Conservation (phyloP, 192 early-diverging fungal genomes). For the Dissophora ornata region DNA sequence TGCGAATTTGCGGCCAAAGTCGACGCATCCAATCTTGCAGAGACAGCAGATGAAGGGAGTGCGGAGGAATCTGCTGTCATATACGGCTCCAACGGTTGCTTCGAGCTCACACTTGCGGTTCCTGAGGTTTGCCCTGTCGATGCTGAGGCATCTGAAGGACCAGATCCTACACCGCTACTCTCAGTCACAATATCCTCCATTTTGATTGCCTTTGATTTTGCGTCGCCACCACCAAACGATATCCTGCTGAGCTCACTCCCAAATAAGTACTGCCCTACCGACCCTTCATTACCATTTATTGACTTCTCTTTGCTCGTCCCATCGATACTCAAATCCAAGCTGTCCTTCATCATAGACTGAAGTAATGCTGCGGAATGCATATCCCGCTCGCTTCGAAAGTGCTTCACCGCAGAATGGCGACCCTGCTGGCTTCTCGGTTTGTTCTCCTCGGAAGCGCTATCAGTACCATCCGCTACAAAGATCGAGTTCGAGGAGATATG, state of each 20-base stretch:
- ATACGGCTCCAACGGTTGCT: too few relatives aligned
- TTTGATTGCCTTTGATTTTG: neutral
- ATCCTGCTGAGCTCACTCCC: constrained; percentile 27
- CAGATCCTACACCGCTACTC: neutral
- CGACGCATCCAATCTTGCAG: too few relatives aligned
- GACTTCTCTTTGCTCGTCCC: too few relatives aligned
- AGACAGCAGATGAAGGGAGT: too few relatives aligned
- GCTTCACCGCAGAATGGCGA: neutral
- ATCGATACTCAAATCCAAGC: too few relatives aligned
- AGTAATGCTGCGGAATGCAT: neutral
- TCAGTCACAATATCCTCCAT: neutral
- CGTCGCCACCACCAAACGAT: constrained; percentile 7
- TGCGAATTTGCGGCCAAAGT: too few relatives aligned
- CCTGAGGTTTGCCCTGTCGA: too few relatives aligned
- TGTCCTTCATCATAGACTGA: too few relatives aligned
- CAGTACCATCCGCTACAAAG: neutral
- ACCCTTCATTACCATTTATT: neutral
- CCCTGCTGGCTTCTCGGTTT: neutral
- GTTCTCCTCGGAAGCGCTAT: neutral
- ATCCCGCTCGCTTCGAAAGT: constrained; percentile 5
- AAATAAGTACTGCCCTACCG: constrained; percentile 21
- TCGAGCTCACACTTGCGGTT: too few relatives aligned
- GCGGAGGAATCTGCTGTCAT: too few relatives aligned
- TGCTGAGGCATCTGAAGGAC: too few relatives aligned
- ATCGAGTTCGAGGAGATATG: constrained; percentile 32